Evolutionary conservation across 2,329 filamentous ascomycete genomes (phyloP).

Genomic region (Podosphaera xanthii): DNA sequence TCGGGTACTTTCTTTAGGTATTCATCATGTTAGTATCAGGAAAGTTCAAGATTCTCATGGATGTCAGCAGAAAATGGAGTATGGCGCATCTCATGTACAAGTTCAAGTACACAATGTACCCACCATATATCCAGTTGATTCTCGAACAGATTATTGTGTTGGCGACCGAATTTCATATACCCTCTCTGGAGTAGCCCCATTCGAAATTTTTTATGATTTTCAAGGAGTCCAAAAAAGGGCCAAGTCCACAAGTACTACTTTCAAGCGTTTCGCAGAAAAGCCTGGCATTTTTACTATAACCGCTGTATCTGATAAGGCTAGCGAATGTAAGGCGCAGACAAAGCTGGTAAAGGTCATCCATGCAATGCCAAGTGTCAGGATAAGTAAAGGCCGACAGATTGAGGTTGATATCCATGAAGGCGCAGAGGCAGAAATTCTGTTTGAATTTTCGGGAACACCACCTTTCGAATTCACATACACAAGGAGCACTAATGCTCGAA

Average conservation of each 20-base stretch:
- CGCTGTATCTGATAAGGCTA: constrained; percentile 66
- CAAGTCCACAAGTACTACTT: constrained; percentile 55
- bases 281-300: constrained; percentile 78
- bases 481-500: constrained; percentile 60
- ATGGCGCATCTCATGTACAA: constrained; percentile 53
- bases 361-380: constrained; percentile 72
- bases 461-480: constrained; percentile 98
- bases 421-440: constrained; percentile 75
- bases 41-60: constrained; percentile 73
- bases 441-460: constrained; percentile 86
- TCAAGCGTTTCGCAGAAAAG: constrained; percentile 80
- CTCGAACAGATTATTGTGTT: constrained; percentile 74
- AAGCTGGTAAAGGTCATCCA: constrained; percentile 69
- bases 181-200: constrained; percentile 73
- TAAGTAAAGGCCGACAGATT: constrained; percentile 61
- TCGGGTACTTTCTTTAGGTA: constrained; percentile 65
- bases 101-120: constrained; percentile 87
- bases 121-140: constrained; percentile 69
- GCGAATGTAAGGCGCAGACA: constrained; percentile 62
- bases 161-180: constrained; percentile 87
- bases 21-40: constrained; percentile 70
- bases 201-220: constrained; percentile 83
- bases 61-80: constrained; percentile 58
- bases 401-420: constrained; percentile 92
- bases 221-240: constrained; percentile 58